phyloP scores from a whole-genome alignment of 352 stramenopile species.

The Globisporangium cystogenes region DNA sequence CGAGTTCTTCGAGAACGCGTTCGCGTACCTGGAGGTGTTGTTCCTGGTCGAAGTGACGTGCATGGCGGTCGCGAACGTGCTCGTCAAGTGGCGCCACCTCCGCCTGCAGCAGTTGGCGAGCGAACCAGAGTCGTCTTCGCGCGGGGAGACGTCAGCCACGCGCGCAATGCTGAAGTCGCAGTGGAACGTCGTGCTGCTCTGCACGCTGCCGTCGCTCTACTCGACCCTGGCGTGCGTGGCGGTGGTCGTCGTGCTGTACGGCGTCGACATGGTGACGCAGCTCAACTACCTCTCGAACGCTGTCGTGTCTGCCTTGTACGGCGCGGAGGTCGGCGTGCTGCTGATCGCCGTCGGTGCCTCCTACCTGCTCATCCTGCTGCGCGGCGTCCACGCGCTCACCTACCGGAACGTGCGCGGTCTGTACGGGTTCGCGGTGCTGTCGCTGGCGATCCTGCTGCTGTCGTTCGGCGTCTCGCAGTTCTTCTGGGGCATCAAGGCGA shows the following conservation, averaged over 20 bases:
- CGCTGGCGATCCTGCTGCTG: slow-evolving; percentile 23
- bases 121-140: slow-evolving; percentile 10
- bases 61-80: slow-evolving; percentile 33
- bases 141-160: slow-evolving; percentile 11
- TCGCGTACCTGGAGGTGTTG: slow-evolving; percentile 29
- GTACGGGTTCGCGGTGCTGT: slow-evolving; percentile 24
- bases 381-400: slow-evolving; percentile 20
- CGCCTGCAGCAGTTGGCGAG: slow-evolving; percentile 32
- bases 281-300: slow-evolving; percentile 28
- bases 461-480: slow-evolving; percentile 24
- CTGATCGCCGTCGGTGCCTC: slow-evolving; percentile 11
- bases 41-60: slow-evolving; percentile 29
- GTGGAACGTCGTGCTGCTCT: slow-evolving; percentile 26
- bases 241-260: slow-evolving; percentile 23
- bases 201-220: slow-evolving; percentile 31
- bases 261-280: slow-evolving; percentile 34
- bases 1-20: slow-evolving; percentile 28
- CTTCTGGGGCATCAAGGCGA: slow-evolving; percentile 19
- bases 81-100: slow-evolving; percentile 45
- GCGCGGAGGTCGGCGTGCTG: slow-evolving; percentile 28
- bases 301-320: slow-evolving; percentile 29
- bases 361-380: slow-evolving; percentile 25
- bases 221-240: slow-evolving; percentile 20
- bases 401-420: slow-evolving; percentile 24
- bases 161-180: slow-evolving; percentile 25